These are phyloP conservation scores for Collariella sp. DNA, from an alignment of 495 filamentous ascomycete species.

Conservation along the genomic window DNA sequence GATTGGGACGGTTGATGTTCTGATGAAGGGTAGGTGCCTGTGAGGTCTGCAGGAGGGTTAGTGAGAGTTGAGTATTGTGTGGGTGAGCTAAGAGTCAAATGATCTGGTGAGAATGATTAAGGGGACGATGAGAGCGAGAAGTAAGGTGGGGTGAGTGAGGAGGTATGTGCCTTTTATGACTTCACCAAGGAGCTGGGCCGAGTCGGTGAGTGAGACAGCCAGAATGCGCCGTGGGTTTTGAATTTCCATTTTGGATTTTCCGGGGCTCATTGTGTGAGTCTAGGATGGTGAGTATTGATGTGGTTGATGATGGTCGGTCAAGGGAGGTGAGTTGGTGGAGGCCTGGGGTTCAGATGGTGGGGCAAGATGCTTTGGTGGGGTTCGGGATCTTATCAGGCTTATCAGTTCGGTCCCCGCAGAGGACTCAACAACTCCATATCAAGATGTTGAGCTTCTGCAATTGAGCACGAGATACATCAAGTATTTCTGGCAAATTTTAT, in stretches of 20 bases:
- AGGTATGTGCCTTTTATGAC: conserved; percentile 36
- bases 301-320: background rate
- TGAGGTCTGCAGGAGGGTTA: conserved; percentile 17
- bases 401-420: too few relatives aligned
- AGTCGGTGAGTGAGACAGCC: conserved; percentile 36
- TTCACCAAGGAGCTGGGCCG: conserved; percentile 29
- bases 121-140: background rate
- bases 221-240: conserved; percentile 39
- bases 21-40: conserved; percentile 27
- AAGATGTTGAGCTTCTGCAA: too few relatives aligned
- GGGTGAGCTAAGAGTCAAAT: background rate
- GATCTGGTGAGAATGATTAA: background rate
- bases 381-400: background rate
- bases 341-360: background rate
- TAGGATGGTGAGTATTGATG: background rate
- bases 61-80: background rate
- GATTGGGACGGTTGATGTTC: conserved; percentile 12
- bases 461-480: too few relatives aligned
- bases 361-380: too few relatives aligned
- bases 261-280: background rate
- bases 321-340: background rate
- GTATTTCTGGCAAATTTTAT: too few relatives aligned
- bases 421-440: too few relatives aligned
- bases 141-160: background rate
- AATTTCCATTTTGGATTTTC: conserved; percentile 31